phyloP scores from a whole-genome alignment of 495 filamentous ascomycete species.

The Penicillium simplicissimum region DNA sequence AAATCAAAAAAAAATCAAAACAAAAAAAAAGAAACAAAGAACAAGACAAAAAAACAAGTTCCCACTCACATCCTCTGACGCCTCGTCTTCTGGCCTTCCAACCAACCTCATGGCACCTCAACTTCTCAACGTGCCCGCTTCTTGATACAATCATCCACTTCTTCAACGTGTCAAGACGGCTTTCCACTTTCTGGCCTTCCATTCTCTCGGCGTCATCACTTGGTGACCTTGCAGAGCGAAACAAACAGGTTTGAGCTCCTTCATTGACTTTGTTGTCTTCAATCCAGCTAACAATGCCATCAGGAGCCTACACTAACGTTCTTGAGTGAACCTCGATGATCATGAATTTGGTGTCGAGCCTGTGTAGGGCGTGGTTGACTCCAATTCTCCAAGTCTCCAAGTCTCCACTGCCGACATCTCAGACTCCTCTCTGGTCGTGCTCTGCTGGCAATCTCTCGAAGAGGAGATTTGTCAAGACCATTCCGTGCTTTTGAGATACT shows the following conservation, averaged over 20 bases:
- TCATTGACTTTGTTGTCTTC: not conserved
- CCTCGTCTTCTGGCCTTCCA: not conserved
- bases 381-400: not conserved
- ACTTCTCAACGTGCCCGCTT: not conserved
- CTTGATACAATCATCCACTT: not conserved
- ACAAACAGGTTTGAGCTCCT: not conserved
- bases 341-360: not conserved
- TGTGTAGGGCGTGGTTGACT: not conserved
- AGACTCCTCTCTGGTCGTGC: not conserved
- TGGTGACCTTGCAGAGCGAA: not conserved
- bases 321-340: not conserved
- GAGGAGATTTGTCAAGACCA: no score
- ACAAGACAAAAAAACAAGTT: not conserved
- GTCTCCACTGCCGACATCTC: not conserved
- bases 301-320: conserved; percentile 3
- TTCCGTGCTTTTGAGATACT: no score
- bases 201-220: not conserved
- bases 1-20: not conserved
- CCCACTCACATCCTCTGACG: not conserved
- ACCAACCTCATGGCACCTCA: not conserved
- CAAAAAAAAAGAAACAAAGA: not conserved
- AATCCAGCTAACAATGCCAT: not conserved
- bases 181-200: not conserved
- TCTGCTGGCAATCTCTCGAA: no score
- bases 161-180: not conserved